Base-by-base conservation (phyloP, 441 rosid genomes). In the Erodium texanum region DNA sequence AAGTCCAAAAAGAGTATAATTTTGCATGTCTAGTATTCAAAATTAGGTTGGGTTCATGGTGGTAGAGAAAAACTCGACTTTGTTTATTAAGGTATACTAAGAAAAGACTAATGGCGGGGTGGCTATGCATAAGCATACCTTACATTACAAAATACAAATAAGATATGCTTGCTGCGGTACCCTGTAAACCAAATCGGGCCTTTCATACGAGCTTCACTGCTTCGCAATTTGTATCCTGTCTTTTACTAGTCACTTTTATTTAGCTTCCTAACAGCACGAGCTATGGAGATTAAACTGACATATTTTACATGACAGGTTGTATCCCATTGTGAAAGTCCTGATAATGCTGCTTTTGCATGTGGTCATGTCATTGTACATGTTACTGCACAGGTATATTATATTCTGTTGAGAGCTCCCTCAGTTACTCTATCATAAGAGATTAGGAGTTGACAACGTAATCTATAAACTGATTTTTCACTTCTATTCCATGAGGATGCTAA, bases 321-420 rank as follows among this genome's bases (percentile, higher is more conserved):
- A 69, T 81, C 87, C 62, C 80, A 75, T 65, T 81, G 85, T 75
- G 84, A 70, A 77, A 82, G 78, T 80, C 90, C 86, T 27, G 82
- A 76, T 77, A 79, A 65, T 80, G 78, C 85, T 24, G 81, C 83
- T 73, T 89, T 89, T 75, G 95, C 93, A 6, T 79, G 84, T 76
- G 87, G 87, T 64, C 76, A 89, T 62, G 92, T 91, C 70, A 81
- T 91, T 67, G 86, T 86, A 77, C 79, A 80, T 19, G 88, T 93
- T 68, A 75, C 87, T 36, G 85, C 96, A 22, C 83, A 91, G 95
- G 99, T 93, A 80, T 45, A 45, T 45, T 16, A 24, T 61, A 24
- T 24, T 5, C 8, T 36, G 41, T 36, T 36, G 41, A 36, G 41
- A 12, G 32, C 64, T 3, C 24, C 23, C 64, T 11, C 24, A 5